These are phyloP conservation scores for Geosmithia flava DNA, from an alignment of 2,329 filamentous ascomycete genomes.

Conservation along the genomic window DNA sequence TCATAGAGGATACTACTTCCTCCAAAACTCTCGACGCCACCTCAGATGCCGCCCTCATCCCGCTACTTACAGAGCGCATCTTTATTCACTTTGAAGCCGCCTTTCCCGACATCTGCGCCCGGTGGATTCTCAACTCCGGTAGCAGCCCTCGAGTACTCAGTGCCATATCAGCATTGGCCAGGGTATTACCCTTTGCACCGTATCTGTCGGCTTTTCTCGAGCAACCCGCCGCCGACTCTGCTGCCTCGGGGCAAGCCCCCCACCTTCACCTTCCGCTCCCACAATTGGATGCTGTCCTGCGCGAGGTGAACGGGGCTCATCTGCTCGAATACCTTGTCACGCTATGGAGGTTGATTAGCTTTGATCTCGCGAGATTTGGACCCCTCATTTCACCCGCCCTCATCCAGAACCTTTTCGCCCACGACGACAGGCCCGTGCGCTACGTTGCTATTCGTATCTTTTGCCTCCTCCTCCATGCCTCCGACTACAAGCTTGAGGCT, in stretches of 20 bases:
- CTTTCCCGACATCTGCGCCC: conserved; percentile 71
- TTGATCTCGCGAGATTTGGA: conserved; percentile 58
- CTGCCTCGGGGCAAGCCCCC: conserved; percentile 5
- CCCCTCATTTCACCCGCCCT: conserved; percentile 50
- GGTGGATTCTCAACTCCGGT: conserved; percentile 51
- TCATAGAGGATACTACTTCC: conserved; percentile 51
- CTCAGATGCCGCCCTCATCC: conserved; percentile 54
- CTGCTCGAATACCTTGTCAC: conserved; percentile 25
- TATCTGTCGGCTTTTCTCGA: conserved; percentile 65
- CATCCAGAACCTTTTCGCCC: conserved; percentile 56
- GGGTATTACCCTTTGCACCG: conserved; percentile 71
- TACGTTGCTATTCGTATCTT: conserved; percentile 77
- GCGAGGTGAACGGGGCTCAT: conserved; percentile 7
- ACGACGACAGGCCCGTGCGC: conserved; percentile 47
- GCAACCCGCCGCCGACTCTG: conserved; percentile 15
- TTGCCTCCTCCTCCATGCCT: conserved; percentile 64
- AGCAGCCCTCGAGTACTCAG: conserved; percentile 23
- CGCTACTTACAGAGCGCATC: conserved; percentile 58
- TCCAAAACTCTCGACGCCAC: conserved; percentile 60
- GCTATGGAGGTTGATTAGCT: conserved; percentile 67
- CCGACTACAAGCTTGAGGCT: conserved; percentile 65
- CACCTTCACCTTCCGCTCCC: conserved; percentile 17
- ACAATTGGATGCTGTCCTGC: conserved; percentile 8
- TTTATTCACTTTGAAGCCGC: conserved; percentile 63
- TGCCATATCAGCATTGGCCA: conserved; percentile 61